phyloP scores from a whole-genome alignment of 202 grass and related monocot species.

The Panicum virgatum region DNA sequence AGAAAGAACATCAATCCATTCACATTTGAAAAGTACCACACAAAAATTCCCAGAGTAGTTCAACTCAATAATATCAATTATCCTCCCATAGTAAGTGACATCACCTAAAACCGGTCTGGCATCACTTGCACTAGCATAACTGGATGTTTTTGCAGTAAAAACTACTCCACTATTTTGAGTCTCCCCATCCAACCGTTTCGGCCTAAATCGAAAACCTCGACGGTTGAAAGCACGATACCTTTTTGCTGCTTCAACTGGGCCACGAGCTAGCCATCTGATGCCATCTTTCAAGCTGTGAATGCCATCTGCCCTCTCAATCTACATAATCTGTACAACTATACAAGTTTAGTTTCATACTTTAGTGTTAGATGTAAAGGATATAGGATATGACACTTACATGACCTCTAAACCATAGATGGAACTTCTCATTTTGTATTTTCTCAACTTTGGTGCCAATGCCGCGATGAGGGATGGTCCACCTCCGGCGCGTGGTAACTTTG shows the following conservation, averaged over 20 bases:
- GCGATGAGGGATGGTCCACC: no score
- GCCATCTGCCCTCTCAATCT: not conserved
- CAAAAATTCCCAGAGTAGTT: no score
- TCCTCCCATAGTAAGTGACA: no score
- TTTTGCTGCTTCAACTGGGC: constrained; percentile 1
- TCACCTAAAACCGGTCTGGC: constrained; percentile 19
- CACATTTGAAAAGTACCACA: no score
- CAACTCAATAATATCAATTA: no score
- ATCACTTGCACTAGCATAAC: constrained; percentile 29
- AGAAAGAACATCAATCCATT: no score
- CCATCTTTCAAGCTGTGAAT: not conserved
- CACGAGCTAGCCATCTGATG: not conserved
- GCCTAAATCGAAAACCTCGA: constrained; percentile 3
- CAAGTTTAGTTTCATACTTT: not conserved
- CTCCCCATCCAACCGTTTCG: constrained; percentile 3
- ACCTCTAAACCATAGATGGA: not conserved
- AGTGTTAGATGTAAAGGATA: not conserved
- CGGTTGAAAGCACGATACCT: constrained; percentile 15
- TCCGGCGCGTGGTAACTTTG: no score
- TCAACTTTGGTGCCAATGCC: no score
- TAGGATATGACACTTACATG: not conserved
- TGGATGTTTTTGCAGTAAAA: constrained; percentile 26
- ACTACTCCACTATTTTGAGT: constrained; percentile 42
- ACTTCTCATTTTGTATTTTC: not conserved
- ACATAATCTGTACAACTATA: not conserved